These are phyloP conservation scores for Acacia confusa DNA, from an alignment of 306 rosid genomes.

Conservation along the genomic window DNA sequence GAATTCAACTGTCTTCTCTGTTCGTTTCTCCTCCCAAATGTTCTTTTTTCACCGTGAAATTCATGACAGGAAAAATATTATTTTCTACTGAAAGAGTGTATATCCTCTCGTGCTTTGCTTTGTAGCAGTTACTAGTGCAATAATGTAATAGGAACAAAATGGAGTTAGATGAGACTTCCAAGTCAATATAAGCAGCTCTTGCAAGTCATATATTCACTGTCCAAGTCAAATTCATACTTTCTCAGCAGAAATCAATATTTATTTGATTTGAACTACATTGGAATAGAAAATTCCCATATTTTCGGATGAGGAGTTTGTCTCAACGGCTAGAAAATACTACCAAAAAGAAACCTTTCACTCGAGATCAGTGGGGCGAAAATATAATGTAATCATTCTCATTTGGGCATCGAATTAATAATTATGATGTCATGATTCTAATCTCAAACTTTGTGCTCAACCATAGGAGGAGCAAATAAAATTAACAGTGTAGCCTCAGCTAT, in stretches of 20 bases:
- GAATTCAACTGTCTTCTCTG: background rate
- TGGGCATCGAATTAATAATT: constrained; percentile 20
- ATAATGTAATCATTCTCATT: constrained; percentile 22
- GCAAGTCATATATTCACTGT: too few species aligned
- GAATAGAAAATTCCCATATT: background rate
- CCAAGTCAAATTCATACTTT: too few species aligned
- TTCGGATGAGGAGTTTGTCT: background rate
- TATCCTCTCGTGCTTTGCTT: background rate
- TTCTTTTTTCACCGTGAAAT: background rate
- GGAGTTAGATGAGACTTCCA: too few species aligned
- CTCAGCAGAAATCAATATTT: background rate
- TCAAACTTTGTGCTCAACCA: constrained; percentile 34
- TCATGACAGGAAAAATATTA: background rate
- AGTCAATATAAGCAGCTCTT: too few species aligned
- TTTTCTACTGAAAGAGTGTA: background rate
- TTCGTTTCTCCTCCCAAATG: background rate
- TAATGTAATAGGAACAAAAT: background rate
- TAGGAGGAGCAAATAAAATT: background rate
- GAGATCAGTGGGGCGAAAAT: background rate
- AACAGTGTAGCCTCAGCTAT: constrained; percentile 34
- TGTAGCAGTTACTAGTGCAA: background rate
- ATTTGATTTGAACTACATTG: too few species aligned
- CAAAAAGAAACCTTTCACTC: background rate
- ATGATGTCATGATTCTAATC: constrained; percentile 21
- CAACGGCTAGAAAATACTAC: background rate